phyloP scores from a whole-genome alignment of 257 asterid species.

The Paraleonurus japonicus region DNA sequence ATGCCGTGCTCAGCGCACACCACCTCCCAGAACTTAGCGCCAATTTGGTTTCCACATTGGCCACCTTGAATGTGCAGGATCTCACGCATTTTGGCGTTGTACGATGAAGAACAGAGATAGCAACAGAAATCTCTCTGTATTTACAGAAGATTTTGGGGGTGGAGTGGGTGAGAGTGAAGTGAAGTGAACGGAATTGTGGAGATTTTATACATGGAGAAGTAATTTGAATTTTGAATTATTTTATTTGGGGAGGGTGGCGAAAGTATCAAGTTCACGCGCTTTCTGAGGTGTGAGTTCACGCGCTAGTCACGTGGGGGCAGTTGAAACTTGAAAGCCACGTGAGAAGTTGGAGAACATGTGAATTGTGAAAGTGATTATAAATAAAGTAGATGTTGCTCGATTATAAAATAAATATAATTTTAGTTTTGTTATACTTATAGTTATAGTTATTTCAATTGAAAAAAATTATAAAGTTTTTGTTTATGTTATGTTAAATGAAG shows the following conservation, averaged over 20 bases:
- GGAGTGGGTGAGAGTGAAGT: slow-evolving; percentile 27
- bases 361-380: background rate
- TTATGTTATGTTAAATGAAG: too few relatives aligned
- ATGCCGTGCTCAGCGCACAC: slow-evolving; percentile 30
- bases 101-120: background rate
- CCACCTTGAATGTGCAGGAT: slow-evolving; percentile 85
- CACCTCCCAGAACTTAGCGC: slow-evolving; percentile 51
- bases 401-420: too few relatives aligned
- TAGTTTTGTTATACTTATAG: too few relatives aligned
- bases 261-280: background rate
- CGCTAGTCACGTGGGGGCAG: slow-evolving; percentile 21
- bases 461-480: too few relatives aligned
- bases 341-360: slow-evolving; percentile 24
- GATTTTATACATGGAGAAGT: slow-evolving; percentile 14
- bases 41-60: slow-evolving; percentile 86
- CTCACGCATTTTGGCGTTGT: slow-evolving; percentile 55
- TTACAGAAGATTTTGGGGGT: slow-evolving; percentile 4
- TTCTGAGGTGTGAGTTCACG: background rate
- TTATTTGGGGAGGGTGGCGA: background rate
- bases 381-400: background rate
- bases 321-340: slow-evolving; percentile 19
- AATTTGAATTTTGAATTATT: slow-evolving; percentile 15
- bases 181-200: background rate
- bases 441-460: too few relatives aligned
- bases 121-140: background rate